Percentiles rank a stretch among this genome's conserved stretches.
phyloP scores from a whole-genome alignment of 139 green algal genomes.

The Micromonas commoda region DNA sequence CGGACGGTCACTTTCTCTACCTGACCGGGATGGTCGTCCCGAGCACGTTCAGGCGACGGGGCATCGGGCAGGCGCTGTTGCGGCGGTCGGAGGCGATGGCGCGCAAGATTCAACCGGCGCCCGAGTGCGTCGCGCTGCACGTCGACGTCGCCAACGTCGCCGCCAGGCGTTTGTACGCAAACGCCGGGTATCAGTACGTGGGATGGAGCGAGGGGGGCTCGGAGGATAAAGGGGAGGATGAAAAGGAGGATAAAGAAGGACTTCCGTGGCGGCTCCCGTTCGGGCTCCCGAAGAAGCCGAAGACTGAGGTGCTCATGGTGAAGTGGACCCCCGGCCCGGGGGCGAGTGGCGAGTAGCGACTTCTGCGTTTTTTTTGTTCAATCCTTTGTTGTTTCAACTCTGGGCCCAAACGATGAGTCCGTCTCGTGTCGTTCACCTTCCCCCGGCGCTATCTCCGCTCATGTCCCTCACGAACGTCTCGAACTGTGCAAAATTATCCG shows the following conservation, averaged over 20 bases:
- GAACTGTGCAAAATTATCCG: neutral
- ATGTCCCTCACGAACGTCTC: slow-evolving; percentile 3
- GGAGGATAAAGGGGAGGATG: neutral
- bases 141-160: neutral
- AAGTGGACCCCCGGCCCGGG: neutral
- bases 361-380: neutral
- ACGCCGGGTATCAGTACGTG: slow-evolving; percentile 20
- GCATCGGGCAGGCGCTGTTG: slow-evolving; percentile 11
- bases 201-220: neutral
- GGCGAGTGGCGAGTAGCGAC: neutral
- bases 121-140: slow-evolving; percentile 13
- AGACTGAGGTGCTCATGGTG: slow-evolving; percentile 2
- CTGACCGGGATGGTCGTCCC: slow-evolving; percentile 11
- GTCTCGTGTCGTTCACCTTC: neutral
- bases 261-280: neutral
- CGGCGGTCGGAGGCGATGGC: neutral
- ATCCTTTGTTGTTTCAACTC: neutral
- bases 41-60: neutral
- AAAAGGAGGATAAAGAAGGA: slow-evolving; percentile 6
- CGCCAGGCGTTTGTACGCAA: slow-evolving; percentile 1
- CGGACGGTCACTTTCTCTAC: slow-evolving; percentile 7
- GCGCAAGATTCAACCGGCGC: neutral
- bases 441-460: neutral
- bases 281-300: slow-evolving; percentile 3
- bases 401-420: neutral